Conservation (phyloP, 805 yeast species). For the Wickerhamomyces sydowiorum region DNA sequence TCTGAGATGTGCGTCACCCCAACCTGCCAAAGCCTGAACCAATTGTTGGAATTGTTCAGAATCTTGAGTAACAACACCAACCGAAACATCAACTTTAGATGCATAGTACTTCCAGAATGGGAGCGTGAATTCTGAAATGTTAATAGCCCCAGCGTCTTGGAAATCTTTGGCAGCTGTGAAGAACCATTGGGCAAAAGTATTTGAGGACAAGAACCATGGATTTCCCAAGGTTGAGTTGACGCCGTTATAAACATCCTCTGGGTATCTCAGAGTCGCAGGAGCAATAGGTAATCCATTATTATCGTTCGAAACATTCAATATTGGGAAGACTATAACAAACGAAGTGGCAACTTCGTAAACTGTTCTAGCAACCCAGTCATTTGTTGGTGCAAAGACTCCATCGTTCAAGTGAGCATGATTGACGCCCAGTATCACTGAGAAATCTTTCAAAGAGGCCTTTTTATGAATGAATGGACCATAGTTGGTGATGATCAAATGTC, state of each 20-base stretch:
- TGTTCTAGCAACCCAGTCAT: neutral
- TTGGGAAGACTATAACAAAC: neutral
- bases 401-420: neutral
- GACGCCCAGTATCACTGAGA: neutral
- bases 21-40: too few relatives aligned
- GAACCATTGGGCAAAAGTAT: constrained; percentile 26
- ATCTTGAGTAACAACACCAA: too few relatives aligned
- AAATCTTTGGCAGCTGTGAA: constrained; percentile 19
- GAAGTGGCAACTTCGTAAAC: neutral
- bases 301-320: neutral
- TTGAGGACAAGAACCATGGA: constrained; percentile 65
- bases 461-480: neutral
- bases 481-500: neutral
- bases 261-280: constrained; percentile 65
- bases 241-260: constrained; percentile 73
- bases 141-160: neutral
- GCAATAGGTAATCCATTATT: neutral
- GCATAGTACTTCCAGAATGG: neutral
- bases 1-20: too few relatives aligned
- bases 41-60: too few relatives aligned
- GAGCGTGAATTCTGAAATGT: neutral
- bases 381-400: neutral
- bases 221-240: constrained; percentile 60
- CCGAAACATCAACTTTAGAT: too few relatives aligned
- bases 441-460: neutral